Evolutionary conservation across 2,329 filamentous ascomycete genomes (phyloP), one percentile per base, ranked within the genome.

Genomic region (Ascochyta fabae): DNA sequence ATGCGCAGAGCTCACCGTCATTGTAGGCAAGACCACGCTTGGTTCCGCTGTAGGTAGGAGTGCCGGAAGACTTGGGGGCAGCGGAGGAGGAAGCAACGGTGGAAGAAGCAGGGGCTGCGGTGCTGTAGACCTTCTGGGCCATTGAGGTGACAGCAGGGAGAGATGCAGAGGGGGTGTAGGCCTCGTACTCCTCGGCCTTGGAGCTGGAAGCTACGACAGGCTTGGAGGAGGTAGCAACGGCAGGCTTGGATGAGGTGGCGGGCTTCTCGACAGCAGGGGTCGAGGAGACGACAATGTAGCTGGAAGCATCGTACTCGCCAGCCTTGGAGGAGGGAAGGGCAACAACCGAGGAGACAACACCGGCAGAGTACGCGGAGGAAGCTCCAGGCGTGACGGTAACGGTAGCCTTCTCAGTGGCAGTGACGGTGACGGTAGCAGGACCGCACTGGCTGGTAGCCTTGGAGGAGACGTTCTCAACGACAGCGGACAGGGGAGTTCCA

Each of bases 11-110:
- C 26, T 62, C 65, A 51, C 80, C 80, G 29, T 84, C 78, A 75
- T 90, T 90, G 83, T 87, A 91, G 46, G 84, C 84, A 45, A 90
- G 75, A 75, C 88, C 88, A 71, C 87, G 86, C 84, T 89, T 88
- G 66, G 73, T 71, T 48, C 70, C 71, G 24, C 65, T 70, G 67
- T 70, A 68, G 31, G 66, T 61, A 16, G 70, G 55, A 27, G 67
- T 58, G 36, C 66, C 66, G 19, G 65, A 59, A 39, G 57, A 42
- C n/a, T 59, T 60, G 40, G 67, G 54, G 19, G 56, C 51, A 23
- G 61, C 52, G 23, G 68, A 49, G 12, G 62, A 45, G 26, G 66
- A 61, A 19, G 66, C 55, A 13, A 53, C 43, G 8, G 51, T 29
- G 29, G 29, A 31, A 31, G 29, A 52, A 13, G 52, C 48, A 23